Percentiles rank a stretch among this genome's conserved stretches.
Evolutionary conservation across 2,329 filamentous ascomycete species (phyloP).

Genomic region (Pseudogymnoascus sp.): DNA sequence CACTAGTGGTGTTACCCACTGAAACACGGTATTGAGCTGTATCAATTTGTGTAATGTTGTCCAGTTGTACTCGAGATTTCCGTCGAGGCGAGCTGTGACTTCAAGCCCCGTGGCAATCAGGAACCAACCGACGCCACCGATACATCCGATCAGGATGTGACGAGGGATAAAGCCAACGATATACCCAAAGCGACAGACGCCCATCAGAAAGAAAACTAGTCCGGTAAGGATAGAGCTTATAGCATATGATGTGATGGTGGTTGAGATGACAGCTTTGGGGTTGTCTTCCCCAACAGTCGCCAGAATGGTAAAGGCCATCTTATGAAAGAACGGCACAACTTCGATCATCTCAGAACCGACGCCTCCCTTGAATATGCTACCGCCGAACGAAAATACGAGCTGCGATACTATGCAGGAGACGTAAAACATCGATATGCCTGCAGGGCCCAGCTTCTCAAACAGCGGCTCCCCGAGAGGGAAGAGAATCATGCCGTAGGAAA

Average conservation of each 20-base stretch:
- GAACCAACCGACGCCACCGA: conserved; percentile 95
- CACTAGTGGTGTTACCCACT: conserved; percentile 75
- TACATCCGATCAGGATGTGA: conserved; percentile 93
- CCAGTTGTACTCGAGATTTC: conserved; percentile 73
- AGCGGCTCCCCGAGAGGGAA: conserved; percentile 84
- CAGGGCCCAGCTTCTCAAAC: conserved; percentile 78
- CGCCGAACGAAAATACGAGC: conserved; percentile 73
- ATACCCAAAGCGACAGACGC: conserved; percentile 77
- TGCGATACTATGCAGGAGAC: conserved; percentile 95
- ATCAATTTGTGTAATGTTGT: conserved; percentile 69
- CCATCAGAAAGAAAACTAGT: conserved; percentile 84
- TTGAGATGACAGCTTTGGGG: conserved; percentile 80
- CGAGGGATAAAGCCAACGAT: conserved; percentile 95
- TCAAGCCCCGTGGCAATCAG: conserved; percentile 85
- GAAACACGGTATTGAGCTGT: conserved; percentile 61
- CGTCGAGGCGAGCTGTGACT: conserved; percentile 81
- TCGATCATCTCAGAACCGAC: conserved; percentile 98
- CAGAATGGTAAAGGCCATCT: conserved; percentile 89
- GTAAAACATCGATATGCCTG: conserved; percentile 97
- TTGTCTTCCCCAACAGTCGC: conserved; percentile 68
- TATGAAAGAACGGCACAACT: conserved; percentile 97
- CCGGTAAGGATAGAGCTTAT: conserved; percentile 88
- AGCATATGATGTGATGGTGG: conserved; percentile 85
- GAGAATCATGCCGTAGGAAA: conserved; percentile 95
- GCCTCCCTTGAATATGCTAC: conserved; percentile 82